Base-by-base conservation (phyloP, 1,284 basidiomycete genomes). In the Cryptococcus sp. region DNA sequence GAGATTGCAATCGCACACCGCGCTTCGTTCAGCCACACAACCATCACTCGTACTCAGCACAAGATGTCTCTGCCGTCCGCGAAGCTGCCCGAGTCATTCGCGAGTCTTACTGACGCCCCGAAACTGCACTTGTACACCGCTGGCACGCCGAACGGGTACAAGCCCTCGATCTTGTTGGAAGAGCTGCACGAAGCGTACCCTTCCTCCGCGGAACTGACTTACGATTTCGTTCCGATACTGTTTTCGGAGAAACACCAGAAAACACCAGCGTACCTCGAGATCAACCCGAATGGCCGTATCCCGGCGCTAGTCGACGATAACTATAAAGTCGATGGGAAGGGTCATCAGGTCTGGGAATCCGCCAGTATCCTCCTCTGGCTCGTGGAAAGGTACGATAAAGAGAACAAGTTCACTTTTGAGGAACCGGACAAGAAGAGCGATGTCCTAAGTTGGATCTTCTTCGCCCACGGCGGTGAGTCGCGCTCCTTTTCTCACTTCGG, bases 391-490 rank as follows among this genome's bases (percentile, higher is more conserved):
- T 86, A 85, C 67, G 78, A 79, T 61, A 65, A 61, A 56, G 82
- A 86, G 22, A 72, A 78, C 73, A 83, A 82, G 64, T 83, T 88
- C 64, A 81, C 78, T 63, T 86, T 85, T 70, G 78, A 81, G 40
- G 72, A 75, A 64, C 74, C 80, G 1, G 65, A 74, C n/a, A 75
- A 79, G 43, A 64, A 70, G 43, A 85, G 84, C 68, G 83, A 86
- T 72, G 81, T 85, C 73, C 69, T 88, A 19, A 87, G 88, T 68
- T 92, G 89, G 89, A 86, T 91, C 48, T 89, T 90, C 78, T 91
- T 88, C 64, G 81, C 83, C 40, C 77, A 78, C 53, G 76, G 75
- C 44, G 76, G 75, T 55, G 50, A 57, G 63, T 57, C 25, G 13
- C 23, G 5, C 29, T 34, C 13, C 29, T 10, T 34, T 13, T 34